phyloP scores from a whole-genome alignment of 805 yeast genomes.

The Saccharomycopsis guyanensis region DNA sequence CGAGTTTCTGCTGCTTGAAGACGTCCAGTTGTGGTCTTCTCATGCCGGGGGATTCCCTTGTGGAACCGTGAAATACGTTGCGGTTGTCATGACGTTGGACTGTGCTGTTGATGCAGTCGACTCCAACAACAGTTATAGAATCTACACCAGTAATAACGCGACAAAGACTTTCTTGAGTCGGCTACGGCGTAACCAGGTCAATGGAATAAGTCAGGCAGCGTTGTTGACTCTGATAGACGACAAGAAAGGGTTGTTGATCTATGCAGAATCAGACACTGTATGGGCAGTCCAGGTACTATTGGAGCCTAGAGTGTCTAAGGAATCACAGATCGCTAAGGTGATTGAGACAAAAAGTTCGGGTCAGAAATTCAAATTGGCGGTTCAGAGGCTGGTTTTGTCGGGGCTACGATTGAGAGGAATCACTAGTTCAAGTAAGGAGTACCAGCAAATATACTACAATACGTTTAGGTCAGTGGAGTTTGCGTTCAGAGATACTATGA shows the following conservation, averaged over 20 bases:
- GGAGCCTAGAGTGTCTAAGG: background rate
- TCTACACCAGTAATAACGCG: background rate
- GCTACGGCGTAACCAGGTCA: background rate
- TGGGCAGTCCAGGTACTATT: background rate
- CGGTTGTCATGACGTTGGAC: background rate
- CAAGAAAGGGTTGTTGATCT: background rate
- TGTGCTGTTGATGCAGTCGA: background rate
- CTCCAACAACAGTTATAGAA: background rate
- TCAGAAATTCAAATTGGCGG: constrained; percentile 4
- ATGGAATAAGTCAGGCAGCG: background rate
- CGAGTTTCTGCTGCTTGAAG: background rate
- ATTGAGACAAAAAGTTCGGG: background rate
- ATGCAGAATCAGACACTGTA: background rate
- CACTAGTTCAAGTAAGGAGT: constrained; percentile 9
- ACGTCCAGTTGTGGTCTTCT: background rate
- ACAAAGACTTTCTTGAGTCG: background rate
- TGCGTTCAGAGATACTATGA: constrained; percentile 8
- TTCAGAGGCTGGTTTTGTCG: constrained; percentile 10
- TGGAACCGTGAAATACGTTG: too few relatives aligned
- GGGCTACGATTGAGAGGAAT: constrained; percentile 18
- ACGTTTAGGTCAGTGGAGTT: constrained; percentile 17
- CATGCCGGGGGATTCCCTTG: too few relatives aligned
- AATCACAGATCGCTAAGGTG: background rate
- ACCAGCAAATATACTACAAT: constrained; percentile 9
- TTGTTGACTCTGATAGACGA: too few relatives aligned